Evolutionary conservation across 1,139 yeast species (phyloP), one percentile per base, ranked within the genome.

Genomic region (Arxiozyma telluris): DNA sequence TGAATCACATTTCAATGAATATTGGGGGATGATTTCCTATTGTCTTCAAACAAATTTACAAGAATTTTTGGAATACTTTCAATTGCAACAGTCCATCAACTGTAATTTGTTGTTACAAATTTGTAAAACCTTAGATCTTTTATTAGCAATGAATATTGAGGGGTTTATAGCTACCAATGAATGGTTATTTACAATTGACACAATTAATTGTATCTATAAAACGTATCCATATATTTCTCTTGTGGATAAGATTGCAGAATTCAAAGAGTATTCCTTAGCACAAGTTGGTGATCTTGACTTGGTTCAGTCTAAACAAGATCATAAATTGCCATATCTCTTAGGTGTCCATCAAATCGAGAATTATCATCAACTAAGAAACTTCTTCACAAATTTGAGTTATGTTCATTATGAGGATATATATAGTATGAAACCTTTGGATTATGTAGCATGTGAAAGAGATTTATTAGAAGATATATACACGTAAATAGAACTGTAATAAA

Each of bases 41-140:
- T 81, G 81, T 55, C 69, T 90, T 51, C 81, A 80, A 52, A 66
- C 73, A 11, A 73, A 82, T 18, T 78, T 89, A 60, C 76, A 73
- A 48, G 69, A 72, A 27, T 61, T 80, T 50, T 62, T 73, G 52
- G 69, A 66, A 50, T 59, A 67, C 2, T 74, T 76, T 21, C 69
- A 73, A 44, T 66, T 67, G 1, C 70, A 72, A 49, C 63, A 69
- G 5, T 68, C 69, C 1, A 73, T 77, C 7, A 79, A 80, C 47
- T 63, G 77, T n/a, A 66, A 68, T 38, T 65, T 78, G 39, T 62
- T 80, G 1, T 71, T 85, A 43, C 78, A 79, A 54, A 86, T 84
- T 0, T 84, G 90, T 64, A 91, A 90, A 67, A 73, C 93, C 23
- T 73, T 93, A 49, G 98, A 93, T 66, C 77, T 86, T 46, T 67